Evolutionary conservation across 2,329 filamentous ascomycete species (phyloP).

Genomic region (Xylariaceae sp.): DNA sequence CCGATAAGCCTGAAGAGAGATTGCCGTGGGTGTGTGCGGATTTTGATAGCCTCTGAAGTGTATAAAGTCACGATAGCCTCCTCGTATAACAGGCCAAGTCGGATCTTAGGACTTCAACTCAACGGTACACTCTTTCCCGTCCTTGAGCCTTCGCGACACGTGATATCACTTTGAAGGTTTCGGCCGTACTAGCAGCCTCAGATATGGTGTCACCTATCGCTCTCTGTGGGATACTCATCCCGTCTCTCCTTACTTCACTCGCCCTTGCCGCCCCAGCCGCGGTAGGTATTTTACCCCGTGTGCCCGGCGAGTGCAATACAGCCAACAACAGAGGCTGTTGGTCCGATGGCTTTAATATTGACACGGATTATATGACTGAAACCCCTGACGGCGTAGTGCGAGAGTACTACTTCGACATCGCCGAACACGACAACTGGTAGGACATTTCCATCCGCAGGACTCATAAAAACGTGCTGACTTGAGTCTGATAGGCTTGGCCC

Average conservation of each 20-base stretch:
- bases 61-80: neutral
- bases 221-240: neutral
- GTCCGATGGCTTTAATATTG: conserved; percentile 23
- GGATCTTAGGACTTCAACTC: neutral
- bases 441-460: neutral
- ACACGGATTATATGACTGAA: conserved; percentile 24
- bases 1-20: neutral
- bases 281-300: neutral
- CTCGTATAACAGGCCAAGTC: too few species aligned
- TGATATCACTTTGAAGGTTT: too few species aligned
- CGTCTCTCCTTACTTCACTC: neutral
- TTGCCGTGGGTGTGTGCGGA: neutral
- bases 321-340: conserved; percentile 24
- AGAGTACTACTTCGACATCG: conserved; percentile 16
- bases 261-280: neutral
- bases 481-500: conserved; percentile 4
- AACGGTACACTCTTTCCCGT: neutral
- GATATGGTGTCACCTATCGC: neutral
- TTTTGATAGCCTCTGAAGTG: too few species aligned
- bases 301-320: neutral
- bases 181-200: too few species aligned
- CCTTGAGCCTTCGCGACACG: neutral
- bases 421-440: conserved; percentile 16
- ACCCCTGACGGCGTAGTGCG: conserved; percentile 8
- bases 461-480: neutral